These are phyloP conservation scores for Botryosphaeria dothidea DNA, from an alignment of 2,329 filamentous ascomycete species.

Conservation along the genomic window DNA sequence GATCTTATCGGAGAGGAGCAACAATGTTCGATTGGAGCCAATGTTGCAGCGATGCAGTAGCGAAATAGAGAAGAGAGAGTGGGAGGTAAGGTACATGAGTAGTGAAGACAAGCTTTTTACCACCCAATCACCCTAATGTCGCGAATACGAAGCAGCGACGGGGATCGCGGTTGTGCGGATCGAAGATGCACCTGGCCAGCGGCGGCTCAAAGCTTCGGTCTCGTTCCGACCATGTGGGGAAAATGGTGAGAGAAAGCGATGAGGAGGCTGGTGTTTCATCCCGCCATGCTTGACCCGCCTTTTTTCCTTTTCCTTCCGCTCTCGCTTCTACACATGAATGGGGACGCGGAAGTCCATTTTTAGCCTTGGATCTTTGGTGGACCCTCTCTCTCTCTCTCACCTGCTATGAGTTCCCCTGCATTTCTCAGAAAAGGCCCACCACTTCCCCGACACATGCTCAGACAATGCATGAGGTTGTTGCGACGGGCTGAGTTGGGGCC, in stretches of 20 bases:
- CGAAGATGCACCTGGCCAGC: background rate
- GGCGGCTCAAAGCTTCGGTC: background rate
- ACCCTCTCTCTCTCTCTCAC: no score
- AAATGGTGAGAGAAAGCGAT: background rate
- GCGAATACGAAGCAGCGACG: background rate
- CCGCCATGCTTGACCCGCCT: no score
- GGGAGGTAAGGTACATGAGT: constrained; percentile 1
- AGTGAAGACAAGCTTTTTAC: constrained; percentile 15
- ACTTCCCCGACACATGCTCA: no score
- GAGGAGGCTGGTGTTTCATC: background rate
- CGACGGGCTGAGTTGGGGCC: no score
- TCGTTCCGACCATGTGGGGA: no score
- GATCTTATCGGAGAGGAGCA: background rate
- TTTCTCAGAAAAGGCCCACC: no score
- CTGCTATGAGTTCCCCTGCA: no score
- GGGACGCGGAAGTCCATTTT: no score
- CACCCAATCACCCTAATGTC: background rate
- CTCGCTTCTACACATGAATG: no score
- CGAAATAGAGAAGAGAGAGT: background rate
- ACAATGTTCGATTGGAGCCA: background rate
- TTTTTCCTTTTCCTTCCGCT: no score
- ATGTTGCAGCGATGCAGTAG: background rate
- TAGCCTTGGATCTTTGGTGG: no score
- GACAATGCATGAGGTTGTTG: no score
- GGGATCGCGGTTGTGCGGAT: background rate